phyloP scores from a whole-genome alignment of 2,329 filamentous ascomycete genomes.

The Paecilomyces fulvus region DNA sequence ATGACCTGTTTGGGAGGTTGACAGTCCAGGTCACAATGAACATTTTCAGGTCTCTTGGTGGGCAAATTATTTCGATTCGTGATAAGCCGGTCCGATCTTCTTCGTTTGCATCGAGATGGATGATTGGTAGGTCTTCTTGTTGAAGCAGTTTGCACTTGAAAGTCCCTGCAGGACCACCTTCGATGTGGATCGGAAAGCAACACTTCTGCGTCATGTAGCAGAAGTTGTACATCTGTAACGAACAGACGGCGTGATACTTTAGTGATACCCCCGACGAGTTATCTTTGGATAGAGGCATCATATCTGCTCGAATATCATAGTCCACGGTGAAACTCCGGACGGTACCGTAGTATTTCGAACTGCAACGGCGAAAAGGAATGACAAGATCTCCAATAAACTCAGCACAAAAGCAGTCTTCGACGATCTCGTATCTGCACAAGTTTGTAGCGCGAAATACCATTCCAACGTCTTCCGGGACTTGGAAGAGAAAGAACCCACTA shows the following conservation, averaged over 20 bases:
- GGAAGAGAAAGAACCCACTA: slow-evolving; percentile 21
- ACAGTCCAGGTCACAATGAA: slow-evolving; percentile 20
- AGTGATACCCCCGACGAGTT: slow-evolving; percentile 7
- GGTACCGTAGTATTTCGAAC: slow-evolving; percentile 18
- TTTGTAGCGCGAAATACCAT: slow-evolving; percentile 22
- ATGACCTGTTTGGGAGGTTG: slow-evolving; percentile 4
- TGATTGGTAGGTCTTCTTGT: slow-evolving; percentile 7
- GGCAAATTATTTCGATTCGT: slow-evolving; percentile 15
- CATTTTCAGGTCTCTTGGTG: slow-evolving; percentile 13
- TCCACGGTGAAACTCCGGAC: slow-evolving; percentile 22
- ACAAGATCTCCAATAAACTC: slow-evolving; percentile 20
- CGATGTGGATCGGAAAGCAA: slow-evolving; percentile 17
- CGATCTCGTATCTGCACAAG: slow-evolving; percentile 15
- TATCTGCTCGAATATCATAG: slow-evolving; percentile 12
- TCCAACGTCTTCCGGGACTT: slow-evolving; percentile 16
- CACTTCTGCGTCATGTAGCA: slow-evolving; percentile 23
- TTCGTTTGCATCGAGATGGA: slow-evolving; percentile 10
- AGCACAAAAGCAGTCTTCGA: slow-evolving; percentile 22
- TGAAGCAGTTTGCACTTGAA: slow-evolving; percentile 13
- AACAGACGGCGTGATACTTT: slow-evolving; percentile 21
- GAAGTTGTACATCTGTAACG: slow-evolving; percentile 17
- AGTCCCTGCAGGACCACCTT: slow-evolving; percentile 21
- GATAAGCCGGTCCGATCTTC: slow-evolving; percentile 10
- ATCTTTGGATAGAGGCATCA: slow-evolving; percentile 3
- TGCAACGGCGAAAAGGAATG: slow-evolving; percentile 19